These are phyloP conservation scores for Petunia hybrid DNA, from an alignment of 305 asterid genomes.

Conservation along the genomic window DNA sequence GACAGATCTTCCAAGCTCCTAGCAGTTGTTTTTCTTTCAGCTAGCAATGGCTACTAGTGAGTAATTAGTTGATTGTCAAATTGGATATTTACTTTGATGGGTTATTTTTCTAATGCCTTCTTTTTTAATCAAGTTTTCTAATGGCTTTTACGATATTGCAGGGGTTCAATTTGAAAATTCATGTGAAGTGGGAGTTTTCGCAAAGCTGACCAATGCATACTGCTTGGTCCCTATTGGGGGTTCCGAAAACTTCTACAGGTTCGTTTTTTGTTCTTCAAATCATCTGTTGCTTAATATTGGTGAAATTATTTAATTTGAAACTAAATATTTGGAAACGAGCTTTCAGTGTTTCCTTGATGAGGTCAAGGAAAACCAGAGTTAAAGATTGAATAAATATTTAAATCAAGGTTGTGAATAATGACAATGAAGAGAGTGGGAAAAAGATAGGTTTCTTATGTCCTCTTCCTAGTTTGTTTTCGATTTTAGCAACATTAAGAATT, in stretches of 20 bases:
- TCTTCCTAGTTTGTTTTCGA: neutral
- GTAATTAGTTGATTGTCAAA: constrained; percentile 2
- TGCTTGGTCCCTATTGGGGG: constrained; percentile 95
- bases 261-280: neutral
- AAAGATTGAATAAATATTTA: neutral
- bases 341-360: neutral
- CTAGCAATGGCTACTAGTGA: constrained; percentile 31
- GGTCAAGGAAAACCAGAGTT: neutral
- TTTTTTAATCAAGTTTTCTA: too few species aligned
- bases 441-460: neutral
- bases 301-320: neutral
- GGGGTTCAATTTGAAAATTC: constrained; percentile 91
- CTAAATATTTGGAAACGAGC: neutral
- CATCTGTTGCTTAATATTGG: neutral
- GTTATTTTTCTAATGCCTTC: constrained; percentile 11
- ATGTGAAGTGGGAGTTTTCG: constrained; percentile 82
- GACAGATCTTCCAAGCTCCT: constrained; percentile 24
- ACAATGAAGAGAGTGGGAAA: neutral
- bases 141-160: constrained; percentile 27
- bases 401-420: neutral
- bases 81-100: neutral
- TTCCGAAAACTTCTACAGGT: constrained; percentile 95
- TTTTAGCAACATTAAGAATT: neutral
- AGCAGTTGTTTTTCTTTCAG: neutral
- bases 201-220: constrained; percentile 96